Base-by-base conservation (phyloP, 352 stramenopile species). In the Pythium plurisporium region DNA sequence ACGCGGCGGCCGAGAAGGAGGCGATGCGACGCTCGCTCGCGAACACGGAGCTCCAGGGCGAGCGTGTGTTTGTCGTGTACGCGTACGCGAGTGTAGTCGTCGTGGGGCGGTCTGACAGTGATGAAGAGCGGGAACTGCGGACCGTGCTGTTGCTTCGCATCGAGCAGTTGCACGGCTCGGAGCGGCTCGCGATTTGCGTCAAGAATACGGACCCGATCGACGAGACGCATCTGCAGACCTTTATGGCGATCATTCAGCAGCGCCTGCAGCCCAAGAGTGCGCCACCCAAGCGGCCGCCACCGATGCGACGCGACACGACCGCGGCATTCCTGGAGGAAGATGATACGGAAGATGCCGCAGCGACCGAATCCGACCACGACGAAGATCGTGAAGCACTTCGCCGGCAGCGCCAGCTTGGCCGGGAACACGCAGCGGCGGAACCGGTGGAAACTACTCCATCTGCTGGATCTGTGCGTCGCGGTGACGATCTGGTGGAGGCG, bases 201-300 rank as follows among this genome's bases (percentile, higher is more conserved):
- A 86, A 87, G 59, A 89, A 82, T 36, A 91, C 81, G 14, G 79
- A 89, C 31, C 81, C 78, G 5, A 56, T 88, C 12, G 66, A 80
- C 33, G 72, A 67, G n/a, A 65, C 62, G 15, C 53, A 66, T 34
- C 70, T 89, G 55, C 51, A 75, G 9, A 62, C 68, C 29, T 89
- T 89, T 52, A 40, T 88, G 58, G 61, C 48, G 5, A 57, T 84
- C 19, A 45, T 91, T 19, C 76, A 89, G 55, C 78, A 88, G 38
- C 71, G 74, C 0, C 80, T 91, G 27, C 79, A 89, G 52, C 81
- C 81, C 1, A 67, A 55, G 0, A 70, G 61, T 19, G 64, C 73
- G 0, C 81, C 81, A 0, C 72, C 45, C 20, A 63, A 73, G 12
- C 78, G 78, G 1, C 73, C 74, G 19, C 67, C 74, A 0, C 66